These are phyloP conservation scores for Ogataea naganishii DNA, from an alignment of 805 yeast species.

Conservation along the genomic window DNA sequence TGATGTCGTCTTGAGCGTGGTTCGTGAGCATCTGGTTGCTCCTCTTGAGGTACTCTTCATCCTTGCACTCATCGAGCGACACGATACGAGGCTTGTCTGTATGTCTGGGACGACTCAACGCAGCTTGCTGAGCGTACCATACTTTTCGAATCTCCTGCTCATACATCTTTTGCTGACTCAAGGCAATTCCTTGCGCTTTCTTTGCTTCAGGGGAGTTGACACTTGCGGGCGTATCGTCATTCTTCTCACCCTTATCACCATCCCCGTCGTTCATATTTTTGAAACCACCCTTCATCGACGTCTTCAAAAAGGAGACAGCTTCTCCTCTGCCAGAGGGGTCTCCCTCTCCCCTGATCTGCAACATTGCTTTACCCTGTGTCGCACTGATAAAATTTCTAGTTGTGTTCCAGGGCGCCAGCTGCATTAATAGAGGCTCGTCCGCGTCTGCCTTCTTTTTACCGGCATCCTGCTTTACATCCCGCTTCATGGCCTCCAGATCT, in stretches of 20 bases:
- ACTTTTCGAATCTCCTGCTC: slow-evolving; percentile 83
- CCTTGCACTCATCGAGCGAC: slow-evolving; percentile 16
- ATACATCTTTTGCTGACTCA: slow-evolving; percentile 86
- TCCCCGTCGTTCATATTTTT: slow-evolving; percentile 13
- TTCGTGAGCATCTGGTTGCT: slow-evolving; percentile 23
- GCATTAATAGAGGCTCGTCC: slow-evolving; percentile 67
- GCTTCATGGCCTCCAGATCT: slow-evolving; percentile 56
- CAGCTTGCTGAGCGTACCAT: slow-evolving; percentile 78
- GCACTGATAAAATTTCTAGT: slow-evolving; percentile 87
- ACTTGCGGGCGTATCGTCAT: slow-evolving; percentile 8
- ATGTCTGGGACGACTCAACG: slow-evolving; percentile 32
- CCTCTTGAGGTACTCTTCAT: slow-evolving; percentile 26
- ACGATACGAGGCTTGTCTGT: slow-evolving; percentile 15
- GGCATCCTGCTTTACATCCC: slow-evolving; percentile 23
- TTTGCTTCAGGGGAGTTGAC: slow-evolving; percentile 12
- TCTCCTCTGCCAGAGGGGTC: slow-evolving; percentile 91
- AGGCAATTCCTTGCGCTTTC: slow-evolving; percentile 30
- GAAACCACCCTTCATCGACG: slow-evolving; percentile 95
- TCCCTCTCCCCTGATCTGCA: slow-evolving; percentile 89
- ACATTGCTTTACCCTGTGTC: slow-evolving; percentile 94
- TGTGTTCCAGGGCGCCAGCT: slow-evolving; percentile 90
- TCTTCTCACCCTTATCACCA: slow-evolving; percentile 12
- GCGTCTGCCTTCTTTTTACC: slow-evolving; percentile 6
- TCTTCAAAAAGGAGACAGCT: slow-evolving; percentile 78
- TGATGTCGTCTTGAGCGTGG: slow-evolving; percentile 18